Evolutionary conservation across 208 protist genomes (phyloP), one percentile per base, ranked within the genome.

Genomic region (Herpetomonas tarakana): DNA sequence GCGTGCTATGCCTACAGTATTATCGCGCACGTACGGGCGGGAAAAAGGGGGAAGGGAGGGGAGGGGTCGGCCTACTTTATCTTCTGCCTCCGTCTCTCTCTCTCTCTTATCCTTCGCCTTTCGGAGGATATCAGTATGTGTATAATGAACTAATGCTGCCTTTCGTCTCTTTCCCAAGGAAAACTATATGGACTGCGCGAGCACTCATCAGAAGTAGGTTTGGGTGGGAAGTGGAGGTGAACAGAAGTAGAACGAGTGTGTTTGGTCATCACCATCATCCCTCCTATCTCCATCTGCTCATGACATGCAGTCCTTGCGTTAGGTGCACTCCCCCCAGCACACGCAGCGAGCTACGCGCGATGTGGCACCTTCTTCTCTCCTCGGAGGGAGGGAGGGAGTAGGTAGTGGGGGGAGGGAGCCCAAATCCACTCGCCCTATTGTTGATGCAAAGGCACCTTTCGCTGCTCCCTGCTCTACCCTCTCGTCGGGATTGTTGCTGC

Each of bases 31-130:
- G n/a, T n/a, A n/a, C n/a, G n/a, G 24, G n/a, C 4, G n/a, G 27
- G 49, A 52, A 22, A 55, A n/a, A n/a, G 29, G n/a, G 45, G 21
- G 28, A 63, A 18, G 6, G 38, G 18, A 52, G 9, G 21, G 49
- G 22, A 18, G 44, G 28, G 38, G 35, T 30, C 6, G 31, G 53
- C 9, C 31, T 41, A 14, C 14, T 41, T 6, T 41, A 41, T 41
- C 35, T 41, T 41, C 14, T 14, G 35, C 35, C 35, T 41, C 35
- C 35, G 6, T 14, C 35, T 41, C 35, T 41, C 35, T 41, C 35
- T 6, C 35, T 41, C 35, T 18, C 6, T 14, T 14, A 6, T 41
- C 14, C 35, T 41, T 6, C 35, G 9, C 6, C 35, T 41, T 41
- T 18, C 35, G 14, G 35, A 41, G 14, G 35, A 41, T 6, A 41